Percentiles rank a stretch among this genome's conserved stretches.
Evolutionary conservation across 805 yeast genomes (phyloP).

Genomic region (Monosporozyma aerobia): DNA sequence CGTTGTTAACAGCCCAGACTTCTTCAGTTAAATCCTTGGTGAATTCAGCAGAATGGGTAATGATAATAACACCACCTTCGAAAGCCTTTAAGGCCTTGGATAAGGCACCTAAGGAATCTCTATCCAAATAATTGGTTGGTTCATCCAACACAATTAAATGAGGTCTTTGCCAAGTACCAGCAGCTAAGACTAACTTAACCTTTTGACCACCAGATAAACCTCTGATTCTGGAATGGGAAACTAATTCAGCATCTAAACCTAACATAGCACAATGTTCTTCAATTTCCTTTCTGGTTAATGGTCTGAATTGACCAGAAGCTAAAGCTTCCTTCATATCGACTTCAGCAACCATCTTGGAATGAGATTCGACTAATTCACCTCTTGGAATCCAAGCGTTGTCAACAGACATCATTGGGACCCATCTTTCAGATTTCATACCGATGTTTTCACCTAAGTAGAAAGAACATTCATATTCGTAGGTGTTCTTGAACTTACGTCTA

Average conservation of each 20-base stretch:
- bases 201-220: conserved; percentile 99
- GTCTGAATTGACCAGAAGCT: conserved; percentile 99
- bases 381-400: conserved; percentile 99
- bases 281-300: conserved; percentile 99
- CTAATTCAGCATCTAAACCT: conserved; percentile 98
- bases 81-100: conserved; percentile 97
- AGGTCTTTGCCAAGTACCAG: conserved; percentile 99
- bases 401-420: conserved; percentile 99
- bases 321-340: conserved; percentile 99
- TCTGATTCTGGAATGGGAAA: conserved; percentile 99
- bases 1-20: conserved; percentile 99
- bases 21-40: conserved; percentile 98
- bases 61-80: conserved; percentile 99
- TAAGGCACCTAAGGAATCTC: conserved; percentile 99
- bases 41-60: conserved; percentile 99
- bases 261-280: conserved; percentile 97
- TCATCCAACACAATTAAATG: conserved; percentile 98
- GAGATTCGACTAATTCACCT: conserved; percentile 95
- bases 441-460: conserved; percentile 97
- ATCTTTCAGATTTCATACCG: conserved; percentile 98
- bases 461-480: conserved; percentile 98
- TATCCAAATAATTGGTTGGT: conserved; percentile 98
- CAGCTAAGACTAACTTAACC: conserved; percentile 98
- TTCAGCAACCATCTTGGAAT: conserved; percentile 98
- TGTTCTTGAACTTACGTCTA: conserved; percentile 99